Evolutionary conservation across 1,284 basidiomycete species (phyloP), one percentile per base, ranked within the genome.

Genomic region (Pascua sp.): DNA sequence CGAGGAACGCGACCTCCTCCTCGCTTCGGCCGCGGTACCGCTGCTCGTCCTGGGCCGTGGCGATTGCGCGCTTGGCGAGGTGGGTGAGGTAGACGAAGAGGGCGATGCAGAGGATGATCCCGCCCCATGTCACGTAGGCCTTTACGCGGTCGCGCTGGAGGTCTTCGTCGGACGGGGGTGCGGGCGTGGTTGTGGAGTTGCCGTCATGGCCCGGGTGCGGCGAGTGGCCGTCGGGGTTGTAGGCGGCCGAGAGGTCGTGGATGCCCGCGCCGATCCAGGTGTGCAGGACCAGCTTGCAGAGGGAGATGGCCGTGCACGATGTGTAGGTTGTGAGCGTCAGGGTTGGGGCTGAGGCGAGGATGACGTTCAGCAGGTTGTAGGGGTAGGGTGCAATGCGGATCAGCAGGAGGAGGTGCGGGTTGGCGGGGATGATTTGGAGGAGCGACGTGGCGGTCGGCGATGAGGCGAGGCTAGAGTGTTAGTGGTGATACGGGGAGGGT

Each of bases 321-420:
- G 77, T 76, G 65, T 81, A 81, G 10, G 78, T 80, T 53, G 70
- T 67, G 42, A 81, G 66, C 1, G 76, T 72, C 38, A 81, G 68
- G 5, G 78, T 73, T 8, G 76, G 75, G 2, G 78, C 78, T 42
- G 77, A 78, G n/a, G 80, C 80, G 17, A 81, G 76, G 12, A 81
- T 73, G 44, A 79, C 79, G 68, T 81, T 81, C 67, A 81, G 77
- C 45, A 81, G 71, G 66, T 81, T 81, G 78, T 80, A 81, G 2
- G 73, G 79, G 62, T 81, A 81, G 7, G 80, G 80, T 5, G 80
- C 80, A 15, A 81, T 70, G 24, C 80, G 74, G 51, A 81, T 80
- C 17, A 81, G 66, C 45, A 81, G 79, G 1, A 81, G 72, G 17
- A 81, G 69, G 73, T 81, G 74, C 57, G 78, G 60, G 64, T 71